Conservation (phyloP, 805 yeast genomes). For the Ogataea henricii region DNA sequence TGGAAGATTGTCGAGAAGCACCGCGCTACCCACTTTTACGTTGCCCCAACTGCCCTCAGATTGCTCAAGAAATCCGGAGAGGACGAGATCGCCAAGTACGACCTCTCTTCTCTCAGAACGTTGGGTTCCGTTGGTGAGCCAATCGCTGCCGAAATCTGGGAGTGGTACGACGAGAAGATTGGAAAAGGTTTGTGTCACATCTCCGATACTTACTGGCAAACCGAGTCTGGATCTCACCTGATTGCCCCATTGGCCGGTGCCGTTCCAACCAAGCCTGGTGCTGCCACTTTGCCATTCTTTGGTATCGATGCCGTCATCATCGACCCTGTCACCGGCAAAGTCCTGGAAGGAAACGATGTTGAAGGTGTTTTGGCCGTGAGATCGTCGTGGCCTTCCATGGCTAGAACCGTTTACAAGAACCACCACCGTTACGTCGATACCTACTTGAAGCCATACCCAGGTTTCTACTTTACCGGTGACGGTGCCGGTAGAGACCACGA, state of each 20-base stretch:
- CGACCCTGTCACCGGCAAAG: slow-evolving; percentile 91
- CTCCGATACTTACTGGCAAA: slow-evolving; percentile 98
- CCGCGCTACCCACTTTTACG: slow-evolving; percentile 93
- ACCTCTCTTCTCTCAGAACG: slow-evolving; percentile 83
- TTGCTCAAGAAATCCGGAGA: slow-evolving; percentile 84
- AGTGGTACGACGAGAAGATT: slow-evolving; percentile 92
- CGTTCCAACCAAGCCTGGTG: slow-evolving; percentile 94
- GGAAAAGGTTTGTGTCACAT: slow-evolving; percentile 90
- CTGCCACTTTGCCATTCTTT: slow-evolving; percentile 95
- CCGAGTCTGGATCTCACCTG: slow-evolving; percentile 95
- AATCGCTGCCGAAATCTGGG: slow-evolving; percentile 97
- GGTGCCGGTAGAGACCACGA: slow-evolving; percentile 98
- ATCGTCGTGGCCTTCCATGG: slow-evolving; percentile 98
- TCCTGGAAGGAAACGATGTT: slow-evolving; percentile 81
- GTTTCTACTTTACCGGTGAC: slow-evolving; percentile 95
- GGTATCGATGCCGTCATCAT: slow-evolving; percentile 89
- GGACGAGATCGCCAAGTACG: slow-evolving; percentile 74
- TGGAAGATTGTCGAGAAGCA: slow-evolving; percentile 95
- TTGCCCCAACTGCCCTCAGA: slow-evolving; percentile 97
- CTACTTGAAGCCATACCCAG: slow-evolving; percentile 89
- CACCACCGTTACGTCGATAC: slow-evolving; percentile 87
- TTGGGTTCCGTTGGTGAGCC: slow-evolving; percentile 99
- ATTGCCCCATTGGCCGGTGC: slow-evolving; percentile 95
- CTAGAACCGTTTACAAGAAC: slow-evolving; percentile 91
- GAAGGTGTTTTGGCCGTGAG: slow-evolving; percentile 95